Base-by-base conservation (phyloP, 345 rosid genomes). In the Laguncularia racemosa region DNA sequence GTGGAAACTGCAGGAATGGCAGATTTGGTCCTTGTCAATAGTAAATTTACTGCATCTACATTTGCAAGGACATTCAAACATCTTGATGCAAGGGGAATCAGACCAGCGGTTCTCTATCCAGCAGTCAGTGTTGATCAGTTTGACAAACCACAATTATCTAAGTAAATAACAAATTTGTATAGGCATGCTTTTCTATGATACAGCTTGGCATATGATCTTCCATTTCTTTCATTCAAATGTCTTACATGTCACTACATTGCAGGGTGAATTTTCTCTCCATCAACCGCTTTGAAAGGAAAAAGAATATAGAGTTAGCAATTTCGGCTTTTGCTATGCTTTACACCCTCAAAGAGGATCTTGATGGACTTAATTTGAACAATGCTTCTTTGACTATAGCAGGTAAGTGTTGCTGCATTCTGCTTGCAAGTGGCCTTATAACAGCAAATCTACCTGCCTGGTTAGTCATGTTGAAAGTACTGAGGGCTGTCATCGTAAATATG, bases 201-300 rank as follows among this genome's bases (percentile, higher is more conserved):
- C 33, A 11, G 14, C 26, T 51, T 51, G n/a, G 16, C 54, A 2
- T 49, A 14, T 2, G 11, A 13, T 38, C n/a, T 13, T 21, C 18
- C 44, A 14, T 16, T 14, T 23, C 46, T 53, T 50, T 53, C n/a
- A 11, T 52, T 17, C 16, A 14, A 14, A 16, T 14, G 11, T 40
- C 26, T 77, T 70, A 33, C 40, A 4, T 33, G 40, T 33, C 40
- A 6, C 40, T 33, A 33, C 70, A 52, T 26, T 62, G n/a, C 63
- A 89, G 97, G 80, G 70, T 84, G 75, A 83, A 84, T 73, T 86
- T 83, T 59, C 89, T 89, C 59, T 89, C 95, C 51, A 77, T 89
- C 64, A 92, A 92, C 59, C 91, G 96, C n/a, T 89, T 83, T 62
- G 96, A 86, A 73, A 81, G 81, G 79, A 91, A 91, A 71, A 88